Base-by-base conservation (phyloP, 495 filamentous ascomycete genomes). In the Tuber brumale region DNA sequence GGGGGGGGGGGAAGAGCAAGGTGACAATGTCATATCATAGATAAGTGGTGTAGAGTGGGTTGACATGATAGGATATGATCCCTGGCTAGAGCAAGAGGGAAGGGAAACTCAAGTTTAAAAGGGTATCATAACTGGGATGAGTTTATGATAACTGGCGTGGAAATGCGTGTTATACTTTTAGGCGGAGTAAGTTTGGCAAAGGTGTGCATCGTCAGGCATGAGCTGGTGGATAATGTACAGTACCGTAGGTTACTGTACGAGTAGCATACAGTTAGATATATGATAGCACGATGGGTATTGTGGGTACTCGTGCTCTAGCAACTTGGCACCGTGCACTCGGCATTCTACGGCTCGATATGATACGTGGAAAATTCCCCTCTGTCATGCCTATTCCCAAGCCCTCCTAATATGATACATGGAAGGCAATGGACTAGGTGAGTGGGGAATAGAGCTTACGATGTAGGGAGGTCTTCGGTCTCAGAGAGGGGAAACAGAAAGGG, bases 401-500 rank as follows among this genome's bases (percentile, higher is more conserved):
- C 57, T 66, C 57, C 57, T 14, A 66, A 35, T 66, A 66, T 14
- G 35, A 35, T 66, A 66, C 16, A 18, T 16, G 7, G 57, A 18
- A 35, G 57, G 27, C 27, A 61, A 35, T 66, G 1, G 27, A 19
- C 27, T 66, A 14, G 27, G 14, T 8, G 1, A 8, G 57, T 66
- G 14, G 14, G 57, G 27, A 14, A 27, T n/a, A 27, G 10, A 57
- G 48, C 48, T 57, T 57, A 57, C 23, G 23, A 23, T 57, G 10
- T 10, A 57, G 48, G 48, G 23, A 57, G 23, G 48, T 10, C 48
- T 57, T 27, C 44, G 39, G 51, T 31, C 72, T 41, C 35, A 66
- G 46, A 42, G 51, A 27, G 39, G 70, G 41, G 43, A 71, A 72
- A 70, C 71, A 27, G 66, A 75, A 35, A 70, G 12, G 69, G 27